Base-by-base conservation (phyloP, 306 rosid genomes). In the Vigna trinervia region DNA sequence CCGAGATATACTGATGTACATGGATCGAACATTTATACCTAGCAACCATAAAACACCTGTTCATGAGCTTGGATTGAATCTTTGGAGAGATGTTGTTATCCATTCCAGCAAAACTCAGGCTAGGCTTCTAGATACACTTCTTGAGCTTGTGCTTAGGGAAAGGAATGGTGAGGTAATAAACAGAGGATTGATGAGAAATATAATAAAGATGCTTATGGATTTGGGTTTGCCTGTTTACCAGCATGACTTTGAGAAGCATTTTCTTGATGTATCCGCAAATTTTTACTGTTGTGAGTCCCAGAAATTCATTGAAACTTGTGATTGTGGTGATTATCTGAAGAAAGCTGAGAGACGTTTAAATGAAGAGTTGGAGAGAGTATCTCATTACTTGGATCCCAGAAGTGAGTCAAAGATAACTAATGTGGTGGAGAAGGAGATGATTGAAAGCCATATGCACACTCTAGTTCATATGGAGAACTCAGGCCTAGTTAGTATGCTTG, bases 1-100 rank as follows among this genome's bases (percentile, higher is more conserved):
- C 74, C 85, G 90, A 52, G 90, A 87, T 58, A 87, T 87, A 82
- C 76, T 87, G 69, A 87, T 87, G 90, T 87, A 87, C 79, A 87
- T 87, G 88, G 90, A 87, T 80, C 82, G 90, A 45, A 87, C 90
- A 51, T 87, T 79, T 50, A 80, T 87, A 52, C 90, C 88, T 13
- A 82, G 90, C 80, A 79, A 76, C 65, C 81, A 79, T 23, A 87
- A 80, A 82, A 84, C 90, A 73, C 88, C 86, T 65, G 90, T 87
- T 77, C 85, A 87, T 20, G 87, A 87, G 72, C 88, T 87, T 77
- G 90, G 90, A 45, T 77, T 84, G 84, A 87, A 85, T 70, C 86
- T 87, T 17, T 87, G 88, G 90, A 87, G 87, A 73, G 88, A 84
- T 73, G 85, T 77, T 77, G 88, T 87, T 50, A 87, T 84, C 66